Percentiles rank a stretch among this genome's conserved stretches.
Conservation (phyloP, 179 eudicot genomes). For the Beta corolliflora region DNA sequence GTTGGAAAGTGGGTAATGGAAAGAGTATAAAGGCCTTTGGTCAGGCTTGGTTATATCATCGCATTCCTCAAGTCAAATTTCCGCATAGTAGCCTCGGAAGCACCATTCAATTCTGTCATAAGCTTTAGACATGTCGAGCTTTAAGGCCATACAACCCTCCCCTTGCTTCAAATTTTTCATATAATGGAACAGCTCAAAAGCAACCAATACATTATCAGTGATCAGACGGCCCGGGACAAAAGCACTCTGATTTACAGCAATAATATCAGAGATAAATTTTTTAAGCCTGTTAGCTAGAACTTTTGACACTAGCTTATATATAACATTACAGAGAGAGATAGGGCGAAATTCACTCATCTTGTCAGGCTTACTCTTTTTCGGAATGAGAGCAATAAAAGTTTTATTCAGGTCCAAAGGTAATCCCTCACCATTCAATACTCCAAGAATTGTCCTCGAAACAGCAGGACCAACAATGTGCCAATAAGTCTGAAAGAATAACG, state of each 20-base stretch:
- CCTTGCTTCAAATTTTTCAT: background rate
- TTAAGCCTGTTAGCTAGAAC: background rate
- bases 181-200: constrained; percentile 1
- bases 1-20: too few species aligned
- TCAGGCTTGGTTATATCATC: too few species aligned
- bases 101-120: too few species aligned
- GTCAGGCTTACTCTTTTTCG: background rate
- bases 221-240: background rate
- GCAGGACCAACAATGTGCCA: background rate
- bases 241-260: background rate
- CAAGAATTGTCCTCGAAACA: background rate
- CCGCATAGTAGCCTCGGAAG: background rate
- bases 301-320: background rate
- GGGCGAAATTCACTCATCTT: background rate
- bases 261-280: background rate
- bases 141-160: background rate
- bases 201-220: background rate
- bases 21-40: too few species aligned
- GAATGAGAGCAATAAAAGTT: background rate
- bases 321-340: background rate
- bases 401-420: background rate
- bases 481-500: background rate
- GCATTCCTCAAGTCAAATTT: background rate
- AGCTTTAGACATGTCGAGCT: too few species aligned
- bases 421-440: background rate